Conservation (phyloP, 2,329 filamentous ascomycete species). For the Didymella keratinophila region DNA sequence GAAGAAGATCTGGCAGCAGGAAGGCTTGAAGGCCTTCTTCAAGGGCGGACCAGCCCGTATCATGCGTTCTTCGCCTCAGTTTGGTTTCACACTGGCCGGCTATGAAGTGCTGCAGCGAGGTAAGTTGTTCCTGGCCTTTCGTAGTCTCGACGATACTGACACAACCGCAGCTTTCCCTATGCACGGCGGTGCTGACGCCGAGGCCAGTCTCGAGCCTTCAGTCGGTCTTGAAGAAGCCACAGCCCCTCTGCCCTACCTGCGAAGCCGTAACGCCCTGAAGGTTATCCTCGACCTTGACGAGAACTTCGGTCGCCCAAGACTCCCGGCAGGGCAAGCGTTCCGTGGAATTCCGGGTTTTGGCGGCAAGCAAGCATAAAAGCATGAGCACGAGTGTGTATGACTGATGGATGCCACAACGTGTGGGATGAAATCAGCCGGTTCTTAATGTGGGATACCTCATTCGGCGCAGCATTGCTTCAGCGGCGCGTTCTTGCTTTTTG, state of each 20-base stretch:
- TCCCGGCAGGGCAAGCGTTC: constrained; percentile 55
- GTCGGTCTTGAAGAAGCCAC: constrained; percentile 70
- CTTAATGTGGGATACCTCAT: constrained; percentile 31
- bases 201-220: constrained; percentile 64
- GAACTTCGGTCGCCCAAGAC: constrained; percentile 81
- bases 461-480: constrained; percentile 35
- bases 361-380: constrained; percentile 39
- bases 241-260: constrained; percentile 69
- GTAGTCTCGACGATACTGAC: neutral
- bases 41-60: constrained; percentile 97
- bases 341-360: constrained; percentile 50
- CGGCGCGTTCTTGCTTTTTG: constrained; percentile 39
- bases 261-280: constrained; percentile 91
- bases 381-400: constrained; percentile 24
- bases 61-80: constrained; percentile 92
- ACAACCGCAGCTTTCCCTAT: constrained; percentile 67
- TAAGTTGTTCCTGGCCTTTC: neutral
- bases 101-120: constrained; percentile 87
- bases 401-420: constrained; percentile 27
- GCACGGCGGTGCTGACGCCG: constrained; percentile 66
- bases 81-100: constrained; percentile 94
- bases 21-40: constrained; percentile 97
- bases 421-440: constrained; percentile 45
- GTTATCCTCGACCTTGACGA: constrained; percentile 94
- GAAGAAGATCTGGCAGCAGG: constrained; percentile 82